phyloP scores from a whole-genome alignment of 2,329 filamentous ascomycete genomes.

The Claviceps paspali region DNA sequence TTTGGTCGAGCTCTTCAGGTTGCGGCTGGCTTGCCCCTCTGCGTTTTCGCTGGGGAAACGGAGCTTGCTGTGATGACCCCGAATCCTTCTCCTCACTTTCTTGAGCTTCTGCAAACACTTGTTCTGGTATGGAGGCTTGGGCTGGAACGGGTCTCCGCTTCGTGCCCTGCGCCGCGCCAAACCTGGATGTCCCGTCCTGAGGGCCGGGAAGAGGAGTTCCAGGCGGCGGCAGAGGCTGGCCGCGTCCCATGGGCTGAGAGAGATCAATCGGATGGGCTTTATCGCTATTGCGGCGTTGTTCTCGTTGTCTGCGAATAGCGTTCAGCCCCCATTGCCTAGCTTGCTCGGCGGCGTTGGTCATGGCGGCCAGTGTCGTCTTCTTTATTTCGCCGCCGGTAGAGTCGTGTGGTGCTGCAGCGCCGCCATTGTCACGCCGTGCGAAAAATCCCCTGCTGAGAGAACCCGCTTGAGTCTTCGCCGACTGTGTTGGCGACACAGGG shows the following conservation, averaged over 20 bases:
- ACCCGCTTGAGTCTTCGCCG: constrained; percentile 24
- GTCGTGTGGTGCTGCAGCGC: constrained; percentile 20
- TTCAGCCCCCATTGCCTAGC: constrained; percentile 46
- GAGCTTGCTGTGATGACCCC: constrained; percentile 19
- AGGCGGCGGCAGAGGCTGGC: constrained; percentile 66
- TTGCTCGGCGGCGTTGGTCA: constrained; percentile 38
- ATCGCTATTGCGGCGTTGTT: constrained; percentile 21
- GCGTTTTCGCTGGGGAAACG: constrained; percentile 31
- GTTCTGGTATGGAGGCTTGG: constrained; percentile 21
- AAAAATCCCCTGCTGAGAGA: constrained; percentile 26
- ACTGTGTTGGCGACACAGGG: constrained; percentile 15
- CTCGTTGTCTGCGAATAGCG: constrained; percentile 35
- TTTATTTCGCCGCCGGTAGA: constrained; percentile 24
- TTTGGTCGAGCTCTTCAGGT: constrained; percentile 28
- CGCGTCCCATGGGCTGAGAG: constrained; percentile 63
- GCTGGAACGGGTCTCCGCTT: constrained; percentile 51
- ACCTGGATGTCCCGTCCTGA: constrained; percentile 45
- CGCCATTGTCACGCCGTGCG: constrained; percentile 22
- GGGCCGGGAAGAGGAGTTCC: constrained; percentile 58
- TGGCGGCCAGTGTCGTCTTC: constrained; percentile 35
- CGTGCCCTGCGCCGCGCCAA: constrained; percentile 40
- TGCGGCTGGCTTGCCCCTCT: constrained; percentile 19
- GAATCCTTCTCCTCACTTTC: constrained; percentile 17
- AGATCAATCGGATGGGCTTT: constrained; percentile 26
- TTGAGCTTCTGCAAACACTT: constrained; percentile 8